A percentile compares a stretch with the other conserved stretches of the same genome.
These are phyloP conservation scores for Cotoneaster glaucophyllus DNA, from an alignment of 306 rosid species.

Conservation along the genomic window DNA sequence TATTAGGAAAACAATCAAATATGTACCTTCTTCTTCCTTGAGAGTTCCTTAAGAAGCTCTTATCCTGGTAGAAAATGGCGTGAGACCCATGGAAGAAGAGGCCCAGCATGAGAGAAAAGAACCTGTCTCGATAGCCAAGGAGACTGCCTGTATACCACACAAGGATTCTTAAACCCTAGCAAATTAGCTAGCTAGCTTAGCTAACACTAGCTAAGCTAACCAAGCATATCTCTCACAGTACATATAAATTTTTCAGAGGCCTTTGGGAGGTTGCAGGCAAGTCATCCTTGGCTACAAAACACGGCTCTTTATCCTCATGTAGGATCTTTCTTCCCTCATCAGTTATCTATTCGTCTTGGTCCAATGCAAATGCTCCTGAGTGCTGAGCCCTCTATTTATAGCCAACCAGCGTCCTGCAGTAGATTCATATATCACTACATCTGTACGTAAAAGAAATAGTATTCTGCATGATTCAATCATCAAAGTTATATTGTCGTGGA, in stretches of 20 bases:
- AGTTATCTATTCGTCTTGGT: not conserved
- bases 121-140: conserved; percentile 53
- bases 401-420: not conserved
- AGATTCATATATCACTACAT: not conserved
- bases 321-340: conserved; percentile 34
- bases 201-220: not conserved
- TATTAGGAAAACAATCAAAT: not conserved
- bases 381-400: conserved; percentile 16
- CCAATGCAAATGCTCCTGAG: not conserved
- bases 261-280: conserved; percentile 40
- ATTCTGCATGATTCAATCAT: conserved; percentile 13
- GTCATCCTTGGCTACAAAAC: conserved; percentile 68
- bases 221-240: not conserved
- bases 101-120: conserved; percentile 40
- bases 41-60: not conserved
- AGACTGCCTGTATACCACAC: conserved; percentile 41
- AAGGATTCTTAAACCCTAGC: not conserved
- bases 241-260: not conserved
- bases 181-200: not conserved
- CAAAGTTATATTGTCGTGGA: conserved; percentile 14
- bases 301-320: conserved; percentile 47
- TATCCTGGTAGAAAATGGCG: not conserved
- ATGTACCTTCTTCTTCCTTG: not conserved
- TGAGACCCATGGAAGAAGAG: conserved; percentile 22
- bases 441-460: not conserved